phyloP scores from a whole-genome alignment of 2,329 filamentous ascomycete genomes.

The Claviceps lovelessii region DNA sequence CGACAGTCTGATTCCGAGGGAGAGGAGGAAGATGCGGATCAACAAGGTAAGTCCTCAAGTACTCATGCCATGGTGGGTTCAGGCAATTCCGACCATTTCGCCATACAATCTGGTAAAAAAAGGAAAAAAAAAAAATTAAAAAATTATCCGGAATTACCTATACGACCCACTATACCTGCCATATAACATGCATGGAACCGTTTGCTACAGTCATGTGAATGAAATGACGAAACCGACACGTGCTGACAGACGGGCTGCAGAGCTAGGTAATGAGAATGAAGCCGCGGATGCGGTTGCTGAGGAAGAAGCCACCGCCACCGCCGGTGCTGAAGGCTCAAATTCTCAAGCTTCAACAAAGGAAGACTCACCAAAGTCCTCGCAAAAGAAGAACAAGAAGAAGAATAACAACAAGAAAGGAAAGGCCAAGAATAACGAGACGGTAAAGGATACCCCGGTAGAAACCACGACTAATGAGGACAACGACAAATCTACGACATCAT shows the following conservation, averaged over 20 bases:
- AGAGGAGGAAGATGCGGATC: slow-evolving; percentile 15
- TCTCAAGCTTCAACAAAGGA: slow-evolving; percentile 5
- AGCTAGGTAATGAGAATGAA: not conserved
- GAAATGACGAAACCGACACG: not conserved
- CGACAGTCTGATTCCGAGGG: slow-evolving; percentile 26
- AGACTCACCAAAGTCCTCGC: slow-evolving; percentile 1
- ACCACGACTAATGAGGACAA: slow-evolving; percentile 8
- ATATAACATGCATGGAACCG: not conserved
- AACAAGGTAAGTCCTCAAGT: slow-evolving; percentile 7
- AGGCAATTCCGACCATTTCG: too few species aligned
- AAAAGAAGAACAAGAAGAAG: slow-evolving; percentile 8
- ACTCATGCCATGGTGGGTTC: not conserved
- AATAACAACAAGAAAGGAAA: slow-evolving; percentile 11
- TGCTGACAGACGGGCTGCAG: not conserved
- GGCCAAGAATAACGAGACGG: slow-evolving; percentile 6
- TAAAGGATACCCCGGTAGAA: slow-evolving; percentile 5
- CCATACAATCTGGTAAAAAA: too few species aligned
- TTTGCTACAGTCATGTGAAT: not conserved
- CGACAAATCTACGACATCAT: slow-evolving; percentile 6
- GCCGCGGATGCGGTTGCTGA: not conserved
- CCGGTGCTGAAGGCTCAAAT: not conserved
- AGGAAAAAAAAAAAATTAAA: too few species aligned
- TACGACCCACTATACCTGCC: too few species aligned
- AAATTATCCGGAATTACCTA: too few species aligned
- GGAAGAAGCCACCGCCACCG: not conserved